Evolutionary conservation across 2,329 filamentous ascomycete species (phyloP).

Genomic region (Talaromyces sp.): DNA sequence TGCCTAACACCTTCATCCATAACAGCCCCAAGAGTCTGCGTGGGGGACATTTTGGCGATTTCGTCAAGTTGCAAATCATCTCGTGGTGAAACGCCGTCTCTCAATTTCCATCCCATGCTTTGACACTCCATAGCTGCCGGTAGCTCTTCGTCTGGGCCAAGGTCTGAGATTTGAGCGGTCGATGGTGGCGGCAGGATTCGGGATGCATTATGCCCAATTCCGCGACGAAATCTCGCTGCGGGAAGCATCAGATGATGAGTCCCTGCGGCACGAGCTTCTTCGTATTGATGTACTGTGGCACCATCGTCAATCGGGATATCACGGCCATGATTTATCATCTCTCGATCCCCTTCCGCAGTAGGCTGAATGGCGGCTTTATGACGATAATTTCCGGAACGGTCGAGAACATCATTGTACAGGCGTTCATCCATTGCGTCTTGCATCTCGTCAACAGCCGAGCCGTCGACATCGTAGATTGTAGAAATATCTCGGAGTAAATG

Average conservation of each 20-base stretch:
- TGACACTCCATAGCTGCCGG: constrained; percentile 73
- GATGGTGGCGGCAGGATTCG: constrained; percentile 49
- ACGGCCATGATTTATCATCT: constrained; percentile 73
- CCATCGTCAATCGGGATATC: constrained; percentile 67
- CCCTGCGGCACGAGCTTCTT: constrained; percentile 63
- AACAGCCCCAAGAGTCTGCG: constrained; percentile 79
- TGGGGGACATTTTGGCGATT: constrained; percentile 55
- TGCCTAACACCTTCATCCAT: constrained; percentile 88
- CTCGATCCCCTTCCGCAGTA: constrained; percentile 74
- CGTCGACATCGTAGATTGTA: constrained; percentile 73
- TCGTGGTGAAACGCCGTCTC: constrained; percentile 56
- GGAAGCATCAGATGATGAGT: constrained; percentile 42
- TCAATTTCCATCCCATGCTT: constrained; percentile 76
- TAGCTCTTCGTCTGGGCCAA: constrained; percentile 47
- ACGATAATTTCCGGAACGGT: constrained; percentile 85
- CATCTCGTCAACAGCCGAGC: constrained; percentile 63
- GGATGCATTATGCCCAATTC: constrained; percentile 44
- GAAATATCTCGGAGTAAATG: constrained; percentile 74
- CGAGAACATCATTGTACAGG: constrained; percentile 90
- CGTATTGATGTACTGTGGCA: constrained; percentile 66
- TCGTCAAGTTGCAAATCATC: constrained; percentile 66
- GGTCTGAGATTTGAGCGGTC: not conserved
- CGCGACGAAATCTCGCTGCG: constrained; percentile 40
- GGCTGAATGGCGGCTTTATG: constrained; percentile 66
- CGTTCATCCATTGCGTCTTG: constrained; percentile 82